Conservation (phyloP, 495 filamentous ascomycete genomes). For the Peziza echinospora region DNA sequence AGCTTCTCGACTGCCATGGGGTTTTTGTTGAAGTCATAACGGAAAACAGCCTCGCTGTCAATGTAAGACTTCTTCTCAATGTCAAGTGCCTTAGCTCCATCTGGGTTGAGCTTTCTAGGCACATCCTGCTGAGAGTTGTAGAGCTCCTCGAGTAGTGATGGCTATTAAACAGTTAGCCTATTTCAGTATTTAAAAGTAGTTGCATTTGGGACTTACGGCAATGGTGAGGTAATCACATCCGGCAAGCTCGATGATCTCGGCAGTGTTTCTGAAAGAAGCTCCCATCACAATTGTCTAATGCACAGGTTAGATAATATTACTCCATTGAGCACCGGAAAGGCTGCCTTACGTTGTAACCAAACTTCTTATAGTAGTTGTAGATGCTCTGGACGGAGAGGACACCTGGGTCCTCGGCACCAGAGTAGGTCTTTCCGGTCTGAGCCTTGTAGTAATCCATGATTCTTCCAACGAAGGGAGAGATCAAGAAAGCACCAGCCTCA, state of each 20-base stretch:
- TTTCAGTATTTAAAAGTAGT: background rate
- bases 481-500: slow-evolving; percentile 78
- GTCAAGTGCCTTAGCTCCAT: slow-evolving; percentile 40
- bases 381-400: slow-evolving; percentile 81
- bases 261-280: slow-evolving; percentile 83
- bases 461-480: slow-evolving; percentile 97
- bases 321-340: background rate
- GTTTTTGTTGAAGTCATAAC: slow-evolving; percentile 99
- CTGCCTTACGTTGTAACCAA: slow-evolving; percentile 47
- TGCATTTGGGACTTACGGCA: slow-evolving; percentile 63
- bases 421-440: slow-evolving; percentile 76
- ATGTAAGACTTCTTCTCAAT: slow-evolving; percentile 82
- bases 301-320: background rate
- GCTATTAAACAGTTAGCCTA: slow-evolving; percentile 32
- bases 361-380: slow-evolving; percentile 99
- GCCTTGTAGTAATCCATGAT: slow-evolving; percentile 99
- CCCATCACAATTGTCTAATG: slow-evolving; percentile 78
- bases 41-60: slow-evolving; percentile 71
- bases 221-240: slow-evolving; percentile 99
- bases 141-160: slow-evolving; percentile 82
- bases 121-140: slow-evolving; percentile 57
- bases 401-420: slow-evolving; percentile 76
- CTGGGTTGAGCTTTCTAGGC: slow-evolving; percentile 77
- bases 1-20: slow-evolving; percentile 98
- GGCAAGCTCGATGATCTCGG: slow-evolving; percentile 93